These are phyloP conservation scores for Phytophthora brassicae DNA, from an alignment of 352 stramenopile genomes.

Conservation along the genomic window DNA sequence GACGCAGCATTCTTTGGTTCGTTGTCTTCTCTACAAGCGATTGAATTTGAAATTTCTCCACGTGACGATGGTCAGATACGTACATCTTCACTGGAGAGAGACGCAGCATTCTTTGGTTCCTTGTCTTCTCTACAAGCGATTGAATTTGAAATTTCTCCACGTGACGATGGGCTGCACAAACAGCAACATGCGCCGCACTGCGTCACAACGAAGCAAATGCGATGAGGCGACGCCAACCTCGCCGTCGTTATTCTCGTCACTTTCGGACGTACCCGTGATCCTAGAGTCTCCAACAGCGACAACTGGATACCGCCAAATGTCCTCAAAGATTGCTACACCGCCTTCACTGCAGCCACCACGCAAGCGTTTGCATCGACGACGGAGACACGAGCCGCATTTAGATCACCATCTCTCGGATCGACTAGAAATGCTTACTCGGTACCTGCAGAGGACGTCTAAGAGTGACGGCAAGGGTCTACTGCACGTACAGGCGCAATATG, in stretches of 20 bases:
- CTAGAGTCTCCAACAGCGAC: constrained; percentile 24
- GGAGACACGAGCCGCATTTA: constrained; percentile 26
- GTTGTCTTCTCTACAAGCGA: too few relatives aligned
- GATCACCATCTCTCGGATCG: constrained; percentile 34
- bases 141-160: constrained; percentile 7
- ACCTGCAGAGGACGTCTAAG: constrained; percentile 21
- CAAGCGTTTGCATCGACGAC: constrained; percentile 22
- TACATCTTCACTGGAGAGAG: too few relatives aligned
- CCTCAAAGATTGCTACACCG: constrained; percentile 11
- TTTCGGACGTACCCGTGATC: constrained; percentile 25
- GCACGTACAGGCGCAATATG: constrained; percentile 19
- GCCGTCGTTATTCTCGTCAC: constrained; percentile 23
- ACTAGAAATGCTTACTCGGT: constrained; percentile 24
- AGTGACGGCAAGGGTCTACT: constrained; percentile 9
- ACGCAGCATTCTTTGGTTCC: too few relatives aligned
- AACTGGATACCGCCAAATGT: constrained; percentile 16
- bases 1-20: too few relatives aligned
- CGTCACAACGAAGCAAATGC: constrained; percentile 23
- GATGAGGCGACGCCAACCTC: constrained; percentile 23
- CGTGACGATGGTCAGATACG: too few relatives aligned
- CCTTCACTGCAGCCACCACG: constrained; percentile 13
- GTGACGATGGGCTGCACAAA: constrained; percentile 34
- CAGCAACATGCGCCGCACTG: constrained; percentile 24
- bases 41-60: too few relatives aligned
- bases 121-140: too few relatives aligned